phyloP scores from a whole-genome alignment of 164 flowering plant genomes.

The Stephania cephalantha region DNA sequence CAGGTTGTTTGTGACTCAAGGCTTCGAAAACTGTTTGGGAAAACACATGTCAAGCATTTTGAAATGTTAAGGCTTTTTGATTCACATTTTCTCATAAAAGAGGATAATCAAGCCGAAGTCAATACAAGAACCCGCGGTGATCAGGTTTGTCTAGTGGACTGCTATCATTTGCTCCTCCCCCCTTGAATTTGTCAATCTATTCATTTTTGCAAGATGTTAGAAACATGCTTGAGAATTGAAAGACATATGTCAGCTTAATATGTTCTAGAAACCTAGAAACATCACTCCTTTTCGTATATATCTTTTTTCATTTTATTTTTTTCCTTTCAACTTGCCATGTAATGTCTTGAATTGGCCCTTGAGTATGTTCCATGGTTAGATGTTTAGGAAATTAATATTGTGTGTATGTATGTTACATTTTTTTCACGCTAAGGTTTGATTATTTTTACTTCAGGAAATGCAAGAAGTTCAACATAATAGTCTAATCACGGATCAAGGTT shows the following conservation, averaged over 20 bases:
- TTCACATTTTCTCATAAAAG: constrained; percentile 67
- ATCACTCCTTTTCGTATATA: too few relatives aligned
- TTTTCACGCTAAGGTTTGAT: constrained; percentile 56
- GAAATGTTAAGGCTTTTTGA: constrained; percentile 97
- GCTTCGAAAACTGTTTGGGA: constrained; percentile 74
- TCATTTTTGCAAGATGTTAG: too few relatives aligned
- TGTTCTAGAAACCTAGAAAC: too few relatives aligned
- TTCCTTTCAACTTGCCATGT: background rate
- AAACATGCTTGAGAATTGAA: too few relatives aligned
- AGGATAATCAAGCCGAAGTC: constrained; percentile 46
- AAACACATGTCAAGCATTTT: constrained; percentile 83
- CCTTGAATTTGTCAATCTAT: too few relatives aligned
- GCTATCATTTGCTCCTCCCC: too few relatives aligned
- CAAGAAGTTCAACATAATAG: constrained; percentile 61
- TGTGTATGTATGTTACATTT: constrained; percentile 35
- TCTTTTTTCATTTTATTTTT: background rate
- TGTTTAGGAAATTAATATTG: constrained; percentile 46
- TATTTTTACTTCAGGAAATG: constrained; percentile 58
- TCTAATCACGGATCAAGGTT: constrained; percentile 72
- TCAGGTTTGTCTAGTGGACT: constrained; percentile 48
- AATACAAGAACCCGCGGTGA: constrained; percentile 62
- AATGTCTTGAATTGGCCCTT: constrained; percentile 22
- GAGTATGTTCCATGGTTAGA: constrained; percentile 58
- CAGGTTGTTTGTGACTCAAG: constrained; percentile 83
- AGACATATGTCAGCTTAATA: too few relatives aligned